Percentiles rank a stretch among this genome's conserved stretches.
Conservation (phyloP, 805 yeast species). For the Candida anglica region DNA sequence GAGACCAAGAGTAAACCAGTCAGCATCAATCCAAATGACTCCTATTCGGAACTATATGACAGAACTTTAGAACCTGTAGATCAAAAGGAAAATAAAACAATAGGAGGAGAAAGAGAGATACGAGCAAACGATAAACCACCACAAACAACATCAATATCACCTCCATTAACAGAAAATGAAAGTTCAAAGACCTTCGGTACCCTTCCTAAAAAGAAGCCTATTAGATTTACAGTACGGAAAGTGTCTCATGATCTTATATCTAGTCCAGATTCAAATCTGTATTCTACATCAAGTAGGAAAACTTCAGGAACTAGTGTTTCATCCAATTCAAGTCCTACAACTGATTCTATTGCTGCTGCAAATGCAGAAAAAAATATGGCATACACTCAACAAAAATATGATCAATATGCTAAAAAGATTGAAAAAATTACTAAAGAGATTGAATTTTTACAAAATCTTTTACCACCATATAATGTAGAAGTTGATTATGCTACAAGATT, state of each 20-base stretch:
- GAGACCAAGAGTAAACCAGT: slow-evolving; percentile 2
- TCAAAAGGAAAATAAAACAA: not conserved
- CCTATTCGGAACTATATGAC: not conserved
- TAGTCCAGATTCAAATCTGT: slow-evolving; percentile 7
- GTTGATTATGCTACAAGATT: slow-evolving; percentile 37
- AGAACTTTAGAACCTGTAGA: not conserved
- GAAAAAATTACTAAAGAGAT: slow-evolving; percentile 38
- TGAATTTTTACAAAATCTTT: slow-evolving; percentile 30
- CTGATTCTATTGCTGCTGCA: slow-evolving; percentile 1
- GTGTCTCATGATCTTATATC: slow-evolving; percentile 24
- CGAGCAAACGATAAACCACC: not conserved
- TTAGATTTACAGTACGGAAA: slow-evolving; percentile 31
- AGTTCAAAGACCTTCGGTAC: not conserved
- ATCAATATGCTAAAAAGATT: slow-evolving; percentile 26
- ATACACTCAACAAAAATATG: slow-evolving; percentile 30
- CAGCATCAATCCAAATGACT: not conserved
- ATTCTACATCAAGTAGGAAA: not conserved
- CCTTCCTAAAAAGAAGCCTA: slow-evolving; percentile 16
- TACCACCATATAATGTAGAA: slow-evolving; percentile 43
- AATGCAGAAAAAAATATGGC: slow-evolving; percentile 13
- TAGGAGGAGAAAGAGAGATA: not conserved
- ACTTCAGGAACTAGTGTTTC: slow-evolving; percentile 1
- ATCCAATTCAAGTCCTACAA: not conserved
- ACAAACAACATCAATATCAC: not conserved
- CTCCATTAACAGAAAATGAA: not conserved